Evolutionary conservation across 2,329 filamentous ascomycete species (phyloP).

Genomic region (Exophiala sp.): DNA sequence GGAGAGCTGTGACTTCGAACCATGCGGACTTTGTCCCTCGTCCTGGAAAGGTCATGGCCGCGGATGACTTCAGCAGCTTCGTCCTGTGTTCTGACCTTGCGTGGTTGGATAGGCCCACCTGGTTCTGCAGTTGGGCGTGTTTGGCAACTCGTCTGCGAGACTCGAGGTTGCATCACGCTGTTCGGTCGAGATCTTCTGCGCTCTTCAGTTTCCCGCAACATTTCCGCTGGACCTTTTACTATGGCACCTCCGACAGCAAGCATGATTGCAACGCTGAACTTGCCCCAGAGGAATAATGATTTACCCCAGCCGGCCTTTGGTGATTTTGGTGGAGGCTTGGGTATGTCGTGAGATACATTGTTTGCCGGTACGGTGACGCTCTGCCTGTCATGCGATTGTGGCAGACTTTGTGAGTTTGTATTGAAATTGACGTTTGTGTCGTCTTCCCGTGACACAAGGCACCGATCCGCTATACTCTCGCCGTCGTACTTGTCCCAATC

Average conservation of each 20-base stretch:
- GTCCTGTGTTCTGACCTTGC: neutral
- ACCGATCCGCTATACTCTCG: conserved; percentile 24
- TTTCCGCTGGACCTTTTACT: conserved; percentile 43
- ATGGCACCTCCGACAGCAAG: conserved; percentile 49
- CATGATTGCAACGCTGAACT: conserved; percentile 47
- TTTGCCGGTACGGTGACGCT: neutral
- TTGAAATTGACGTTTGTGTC: conserved; percentile 21
- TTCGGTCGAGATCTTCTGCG: conserved; percentile 13
- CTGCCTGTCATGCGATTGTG: neutral
- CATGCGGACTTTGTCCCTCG: conserved; percentile 5
- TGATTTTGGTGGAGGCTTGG: neutral
- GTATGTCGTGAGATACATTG: neutral
- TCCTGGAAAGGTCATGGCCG: neutral
- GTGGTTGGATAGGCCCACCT: neutral
- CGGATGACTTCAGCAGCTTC: neutral
- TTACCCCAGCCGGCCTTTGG: conserved; percentile 19
- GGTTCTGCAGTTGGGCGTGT: neutral
- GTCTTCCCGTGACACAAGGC: conserved; percentile 6
- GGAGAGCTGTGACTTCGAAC: conserved; percentile 22
- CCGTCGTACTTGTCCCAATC: conserved; percentile 27
- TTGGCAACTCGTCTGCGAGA: neutral
- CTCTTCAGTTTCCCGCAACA: conserved; percentile 32
- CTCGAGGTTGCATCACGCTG: conserved; percentile 1
- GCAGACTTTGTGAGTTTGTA: neutral
- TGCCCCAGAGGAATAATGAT: conserved; percentile 44